Evolutionary conservation across 345 rosid species (phyloP).

Genomic region (Populus simonii): DNA sequence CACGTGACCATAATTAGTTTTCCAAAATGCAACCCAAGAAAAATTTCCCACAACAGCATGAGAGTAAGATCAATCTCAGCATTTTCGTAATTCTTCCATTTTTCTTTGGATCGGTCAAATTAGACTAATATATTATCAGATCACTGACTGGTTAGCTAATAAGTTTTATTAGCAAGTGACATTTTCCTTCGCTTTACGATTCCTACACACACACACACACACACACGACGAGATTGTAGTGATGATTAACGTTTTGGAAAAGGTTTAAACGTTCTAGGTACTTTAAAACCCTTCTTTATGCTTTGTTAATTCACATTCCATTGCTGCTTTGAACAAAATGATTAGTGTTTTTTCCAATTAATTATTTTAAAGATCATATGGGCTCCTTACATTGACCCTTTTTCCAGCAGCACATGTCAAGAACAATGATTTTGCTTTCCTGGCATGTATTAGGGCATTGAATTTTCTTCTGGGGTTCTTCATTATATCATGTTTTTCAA

Average conservation of each 20-base stretch:
- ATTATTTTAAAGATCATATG: neutral
- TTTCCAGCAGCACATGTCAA: slow-evolving; percentile 3
- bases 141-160: no score
- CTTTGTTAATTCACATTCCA: neutral
- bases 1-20: no score
- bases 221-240: neutral
- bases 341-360: slow-evolving; percentile 1
- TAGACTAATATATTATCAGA: neutral
- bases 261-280: neutral
- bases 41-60: no score
- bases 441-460: slow-evolving; percentile 9
- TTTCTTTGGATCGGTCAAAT: neutral
- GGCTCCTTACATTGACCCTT: neutral
- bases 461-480: neutral
- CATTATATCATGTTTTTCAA: slow-evolving; percentile 15
- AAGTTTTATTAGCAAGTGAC: neutral
- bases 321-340: neutral
- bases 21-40: no score
- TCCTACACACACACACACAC: no score
- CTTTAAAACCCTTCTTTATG: neutral
- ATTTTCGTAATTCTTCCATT: no score
- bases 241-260: neutral
- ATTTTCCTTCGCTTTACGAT: neutral
- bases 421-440: slow-evolving; percentile 28
- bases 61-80: no score